phyloP scores from a whole-genome alignment of 192 early-diverging fungal species.

The Phycomyces blakesleeanus region DNA sequence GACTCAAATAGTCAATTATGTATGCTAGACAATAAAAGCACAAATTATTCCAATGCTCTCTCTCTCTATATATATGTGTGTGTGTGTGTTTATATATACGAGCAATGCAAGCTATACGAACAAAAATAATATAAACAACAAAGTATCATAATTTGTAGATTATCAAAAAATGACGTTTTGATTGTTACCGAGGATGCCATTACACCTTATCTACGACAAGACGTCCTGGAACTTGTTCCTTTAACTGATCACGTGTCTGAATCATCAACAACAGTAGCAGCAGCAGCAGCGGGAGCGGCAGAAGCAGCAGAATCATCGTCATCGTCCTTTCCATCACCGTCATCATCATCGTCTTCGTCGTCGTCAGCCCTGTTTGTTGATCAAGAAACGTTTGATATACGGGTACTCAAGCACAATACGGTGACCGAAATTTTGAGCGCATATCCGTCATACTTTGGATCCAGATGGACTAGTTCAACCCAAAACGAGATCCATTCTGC shows the following conservation, averaged over 20 bases:
- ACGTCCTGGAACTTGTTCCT: neutral
- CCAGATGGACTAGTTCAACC: neutral
- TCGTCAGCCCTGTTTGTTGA: neutral
- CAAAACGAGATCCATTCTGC: no score
- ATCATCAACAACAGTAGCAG: no score
- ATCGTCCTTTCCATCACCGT: no score
- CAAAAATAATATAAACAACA: neutral
- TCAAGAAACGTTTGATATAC: neutral
- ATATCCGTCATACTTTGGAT: constrained; percentile 1
- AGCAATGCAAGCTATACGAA: no score
- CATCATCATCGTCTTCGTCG: neutral
- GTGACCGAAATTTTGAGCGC: neutral
- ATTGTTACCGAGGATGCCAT: constrained; percentile 5
- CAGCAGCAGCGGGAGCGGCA: no score
- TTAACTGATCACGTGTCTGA: no score
- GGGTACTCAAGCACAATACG: neutral
- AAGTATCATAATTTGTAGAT: neutral
- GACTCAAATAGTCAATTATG: no score
- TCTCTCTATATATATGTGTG: no score
- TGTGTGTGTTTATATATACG: no score
- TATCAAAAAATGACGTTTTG: constrained; percentile 3
- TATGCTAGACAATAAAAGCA: no score
- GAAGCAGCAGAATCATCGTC: no score
- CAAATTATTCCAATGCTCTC: no score
- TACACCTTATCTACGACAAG: constrained; percentile 1